Percentiles rank a stretch among this genome's conserved stretches.
phyloP scores from a whole-genome alignment of 768 basidiomycete genomes.

The Russula earlei region DNA sequence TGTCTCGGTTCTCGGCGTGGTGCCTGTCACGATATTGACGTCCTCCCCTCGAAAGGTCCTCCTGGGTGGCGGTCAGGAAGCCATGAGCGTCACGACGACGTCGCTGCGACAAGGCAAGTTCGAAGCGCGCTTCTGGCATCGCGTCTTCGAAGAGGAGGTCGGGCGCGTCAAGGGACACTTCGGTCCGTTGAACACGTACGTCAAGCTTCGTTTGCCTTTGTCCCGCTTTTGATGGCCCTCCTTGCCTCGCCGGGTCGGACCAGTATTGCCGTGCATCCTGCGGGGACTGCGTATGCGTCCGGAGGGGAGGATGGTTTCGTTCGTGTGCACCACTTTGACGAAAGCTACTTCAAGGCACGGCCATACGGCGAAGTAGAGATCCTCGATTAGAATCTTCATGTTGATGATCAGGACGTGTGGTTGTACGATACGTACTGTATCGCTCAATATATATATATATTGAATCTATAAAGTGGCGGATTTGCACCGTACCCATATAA shows the following conservation, averaged over 20 bases:
- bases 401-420: background rate
- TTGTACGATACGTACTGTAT: conserved; percentile 6
- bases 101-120: conserved; percentile 93
- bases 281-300: conserved; percentile 81
- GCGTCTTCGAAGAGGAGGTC: conserved; percentile 92
- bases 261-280: conserved; percentile 14
- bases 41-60: conserved; percentile 49
- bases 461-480: background rate
- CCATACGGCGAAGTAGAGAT: conserved; percentile 83
- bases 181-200: conserved; percentile 91
- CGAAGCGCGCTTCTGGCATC: conserved; percentile 98
- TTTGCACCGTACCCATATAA: too few relatives aligned
- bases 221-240: conserved; percentile 2
- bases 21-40: too few relatives aligned
- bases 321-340: conserved; percentile 88
- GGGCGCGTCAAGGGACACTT: conserved; percentile 97
- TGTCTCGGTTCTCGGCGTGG: too few relatives aligned
- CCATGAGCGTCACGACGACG: conserved; percentile 94
- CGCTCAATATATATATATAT: background rate
- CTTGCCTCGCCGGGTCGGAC: background rate
- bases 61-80: conserved; percentile 95
- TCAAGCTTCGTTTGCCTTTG: conserved; percentile 18
- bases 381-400: background rate
- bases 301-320: conserved; percentile 96
- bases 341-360: conserved; percentile 84